These are phyloP conservation scores for Coprinellus micaceus DNA, from an alignment of 768 basidiomycete genomes.

Conservation along the genomic window DNA sequence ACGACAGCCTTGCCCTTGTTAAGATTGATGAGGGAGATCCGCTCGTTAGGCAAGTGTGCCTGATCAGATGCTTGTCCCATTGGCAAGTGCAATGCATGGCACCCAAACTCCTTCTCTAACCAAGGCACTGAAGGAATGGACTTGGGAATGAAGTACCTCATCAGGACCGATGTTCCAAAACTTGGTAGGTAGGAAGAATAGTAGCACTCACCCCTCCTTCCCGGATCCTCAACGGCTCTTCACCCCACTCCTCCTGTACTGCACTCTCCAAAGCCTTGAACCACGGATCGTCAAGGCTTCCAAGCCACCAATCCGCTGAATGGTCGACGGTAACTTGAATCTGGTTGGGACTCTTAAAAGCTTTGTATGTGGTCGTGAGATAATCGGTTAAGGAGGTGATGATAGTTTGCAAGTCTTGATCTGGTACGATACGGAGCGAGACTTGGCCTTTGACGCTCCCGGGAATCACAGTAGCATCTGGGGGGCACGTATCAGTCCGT, in stretches of 20 bases:
- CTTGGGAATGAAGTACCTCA: conserved; percentile 32
- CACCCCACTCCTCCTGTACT: conserved; percentile 83
- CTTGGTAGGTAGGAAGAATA: too few species aligned
- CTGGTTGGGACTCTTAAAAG: conserved; percentile 63
- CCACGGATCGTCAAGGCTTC: conserved; percentile 79
- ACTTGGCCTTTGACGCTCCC: conserved; percentile 78
- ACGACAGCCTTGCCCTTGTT: conserved; percentile 72
- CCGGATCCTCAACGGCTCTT: conserved; percentile 80
- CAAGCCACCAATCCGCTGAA: conserved; percentile 95
- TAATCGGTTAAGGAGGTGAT: conserved; percentile 56
- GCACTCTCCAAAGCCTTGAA: conserved; percentile 83
- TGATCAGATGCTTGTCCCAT: conserved; percentile 91
- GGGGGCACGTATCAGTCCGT: not conserved
- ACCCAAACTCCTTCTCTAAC: conserved; percentile 87
- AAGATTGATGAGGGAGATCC: conserved; percentile 82
- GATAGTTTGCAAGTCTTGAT: conserved; percentile 77
- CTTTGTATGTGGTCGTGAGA: conserved; percentile 54
- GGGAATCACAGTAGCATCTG: conserved; percentile 88
- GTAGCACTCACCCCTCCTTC: conserved; percentile 77
- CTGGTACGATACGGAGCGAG: conserved; percentile 91
- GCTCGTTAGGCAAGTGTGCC: conserved; percentile 92
- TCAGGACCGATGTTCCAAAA: too few species aligned
- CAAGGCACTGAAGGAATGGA: conserved; percentile 93
- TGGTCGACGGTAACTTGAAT: conserved; percentile 78
- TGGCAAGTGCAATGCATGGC: conserved; percentile 88